A percentile compares a stretch with the other conserved stretches of the same genome.
Conservation (phyloP, 2,329 filamentous ascomycete species). For the Sporothrix pseudoabietina region DNA sequence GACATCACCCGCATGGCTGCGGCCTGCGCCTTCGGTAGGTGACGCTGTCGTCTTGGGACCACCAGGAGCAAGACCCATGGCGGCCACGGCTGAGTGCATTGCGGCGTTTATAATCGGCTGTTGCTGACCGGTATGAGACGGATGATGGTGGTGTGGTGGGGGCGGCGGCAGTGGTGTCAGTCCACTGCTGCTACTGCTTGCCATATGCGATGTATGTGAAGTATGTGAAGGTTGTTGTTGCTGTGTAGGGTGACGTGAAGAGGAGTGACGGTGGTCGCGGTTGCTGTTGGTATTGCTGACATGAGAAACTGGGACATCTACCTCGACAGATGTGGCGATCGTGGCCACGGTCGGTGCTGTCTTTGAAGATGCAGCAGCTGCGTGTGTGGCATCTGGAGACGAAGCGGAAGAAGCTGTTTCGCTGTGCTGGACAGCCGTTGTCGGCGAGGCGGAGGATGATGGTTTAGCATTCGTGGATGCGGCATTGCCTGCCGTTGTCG, state of each 20-base stretch:
- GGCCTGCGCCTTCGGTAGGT: conserved; percentile 10
- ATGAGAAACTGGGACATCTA: not conserved
- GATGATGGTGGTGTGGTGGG: not conserved
- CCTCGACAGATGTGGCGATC: not conserved
- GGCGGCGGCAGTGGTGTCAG: not conserved
- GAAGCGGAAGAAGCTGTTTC: not conserved
- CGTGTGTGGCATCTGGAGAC: not conserved
- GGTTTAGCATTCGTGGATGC: not conserved
- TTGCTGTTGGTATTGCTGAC: not conserved
- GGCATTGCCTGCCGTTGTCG: not conserved
- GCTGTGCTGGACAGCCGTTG: conserved; percentile 5
- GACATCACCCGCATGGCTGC: conserved; percentile 18
- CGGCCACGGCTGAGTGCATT: not conserved
- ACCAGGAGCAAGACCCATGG: not conserved
- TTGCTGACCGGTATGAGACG: not conserved
- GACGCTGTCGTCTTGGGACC: not conserved
- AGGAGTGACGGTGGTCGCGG: conserved; percentile 6
- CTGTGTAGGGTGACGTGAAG: not conserved
- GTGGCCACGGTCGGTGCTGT: not conserved
- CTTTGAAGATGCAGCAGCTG: not conserved
- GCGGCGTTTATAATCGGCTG: not conserved
- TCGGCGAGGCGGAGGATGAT: not conserved
- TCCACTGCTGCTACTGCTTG: not conserved
- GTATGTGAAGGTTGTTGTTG: not conserved
- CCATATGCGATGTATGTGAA: not conserved